phyloP scores from a whole-genome alignment of 2,329 filamentous ascomycete species.

The Pseudocercospora macadamiae region DNA sequence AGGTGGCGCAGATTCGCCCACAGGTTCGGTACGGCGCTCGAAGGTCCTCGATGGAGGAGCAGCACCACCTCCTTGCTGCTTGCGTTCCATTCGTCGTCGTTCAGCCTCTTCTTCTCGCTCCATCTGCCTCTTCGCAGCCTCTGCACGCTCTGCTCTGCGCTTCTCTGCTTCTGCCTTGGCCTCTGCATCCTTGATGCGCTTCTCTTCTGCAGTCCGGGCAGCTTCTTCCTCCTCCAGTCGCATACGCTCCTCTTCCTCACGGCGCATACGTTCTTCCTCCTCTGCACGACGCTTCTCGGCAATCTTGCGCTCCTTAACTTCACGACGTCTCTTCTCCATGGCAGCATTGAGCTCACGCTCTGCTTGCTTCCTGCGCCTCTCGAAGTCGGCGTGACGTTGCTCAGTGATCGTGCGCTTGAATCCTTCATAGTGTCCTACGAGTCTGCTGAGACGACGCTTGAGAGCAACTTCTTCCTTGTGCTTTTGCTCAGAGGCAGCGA shows the following conservation, averaged over 20 bases:
- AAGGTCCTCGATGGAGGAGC: constrained; percentile 47
- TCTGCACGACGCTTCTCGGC: constrained; percentile 83
- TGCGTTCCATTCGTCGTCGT: constrained; percentile 69
- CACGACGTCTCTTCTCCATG: constrained; percentile 84
- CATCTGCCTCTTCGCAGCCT: constrained; percentile 40
- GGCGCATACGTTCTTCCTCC: constrained; percentile 75
- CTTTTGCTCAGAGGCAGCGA: constrained; percentile 80
- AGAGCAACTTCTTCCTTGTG: constrained; percentile 90
- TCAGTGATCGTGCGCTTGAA: constrained; percentile 84
- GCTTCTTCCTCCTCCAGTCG: constrained; percentile 85
- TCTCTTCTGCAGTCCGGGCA: constrained; percentile 76
- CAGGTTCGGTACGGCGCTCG: constrained; percentile 28
- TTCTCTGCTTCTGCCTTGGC: constrained; percentile 63
- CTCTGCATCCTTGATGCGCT: constrained; percentile 59
- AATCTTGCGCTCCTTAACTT: constrained; percentile 79
- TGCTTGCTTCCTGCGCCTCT: constrained; percentile 87
- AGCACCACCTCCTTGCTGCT: constrained; percentile 40
- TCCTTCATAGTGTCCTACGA: constrained; percentile 80
- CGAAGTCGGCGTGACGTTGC: constrained; percentile 90
- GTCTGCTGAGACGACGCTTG: constrained; percentile 85
- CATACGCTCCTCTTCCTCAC: constrained; percentile 83
- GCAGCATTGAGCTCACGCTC: constrained; percentile 92
- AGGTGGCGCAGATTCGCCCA: constrained; percentile 54
- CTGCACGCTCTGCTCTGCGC: constrained; percentile 64
- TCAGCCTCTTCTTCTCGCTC: constrained; percentile 83